A percentile compares a stretch with the other conserved stretches of the same genome.
These are phyloP conservation scores for Backusella tarrabulga DNA, from an alignment of 192 early-diverging fungal genomes.

Conservation along the genomic window DNA sequence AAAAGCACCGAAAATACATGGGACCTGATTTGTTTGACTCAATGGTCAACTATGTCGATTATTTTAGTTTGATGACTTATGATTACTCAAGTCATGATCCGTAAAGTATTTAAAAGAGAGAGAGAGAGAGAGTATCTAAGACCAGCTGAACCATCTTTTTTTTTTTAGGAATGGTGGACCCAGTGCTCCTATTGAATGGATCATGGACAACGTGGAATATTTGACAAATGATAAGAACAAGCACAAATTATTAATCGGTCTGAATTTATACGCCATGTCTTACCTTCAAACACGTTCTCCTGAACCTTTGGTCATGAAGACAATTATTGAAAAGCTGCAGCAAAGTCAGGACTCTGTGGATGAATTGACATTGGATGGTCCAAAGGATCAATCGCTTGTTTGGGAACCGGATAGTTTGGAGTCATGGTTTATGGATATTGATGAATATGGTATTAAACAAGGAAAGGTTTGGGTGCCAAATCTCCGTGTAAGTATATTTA, in stretches of 20 bases:
- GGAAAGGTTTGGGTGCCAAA: conserved; percentile 32
- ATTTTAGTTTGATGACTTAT: conserved; percentile 42
- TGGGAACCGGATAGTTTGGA: conserved; percentile 31
- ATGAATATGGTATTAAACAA: conserved; percentile 23
- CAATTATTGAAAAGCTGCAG: conserved; percentile 2
- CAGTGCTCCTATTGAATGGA: conserved; percentile 37
- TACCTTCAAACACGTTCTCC: conserved; percentile 6
- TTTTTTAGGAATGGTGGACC: conserved; percentile 32
- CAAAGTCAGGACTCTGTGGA: neutral
- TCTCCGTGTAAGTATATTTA: conserved; percentile 17
- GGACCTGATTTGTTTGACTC: conserved; percentile 13
- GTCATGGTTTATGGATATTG: conserved; percentile 23
- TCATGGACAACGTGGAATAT: conserved; percentile 37
- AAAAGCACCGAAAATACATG: conserved; percentile 14
- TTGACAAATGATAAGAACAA: conserved; percentile 27
- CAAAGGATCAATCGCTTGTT: neutral
- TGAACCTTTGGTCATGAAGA: conserved; percentile 24
- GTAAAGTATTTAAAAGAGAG: conserved; percentile 2
- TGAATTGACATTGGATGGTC: neutral
- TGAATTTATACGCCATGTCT: conserved; percentile 37
- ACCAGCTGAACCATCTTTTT: neutral
- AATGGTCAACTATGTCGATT: conserved; percentile 27
- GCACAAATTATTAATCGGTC: conserved; percentile 35
- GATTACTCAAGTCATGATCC: conserved; percentile 30
- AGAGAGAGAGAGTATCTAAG: neutral